phyloP scores from a whole-genome alignment of 176 grass and related monocot species.

The Panicum miliaceum region DNA sequence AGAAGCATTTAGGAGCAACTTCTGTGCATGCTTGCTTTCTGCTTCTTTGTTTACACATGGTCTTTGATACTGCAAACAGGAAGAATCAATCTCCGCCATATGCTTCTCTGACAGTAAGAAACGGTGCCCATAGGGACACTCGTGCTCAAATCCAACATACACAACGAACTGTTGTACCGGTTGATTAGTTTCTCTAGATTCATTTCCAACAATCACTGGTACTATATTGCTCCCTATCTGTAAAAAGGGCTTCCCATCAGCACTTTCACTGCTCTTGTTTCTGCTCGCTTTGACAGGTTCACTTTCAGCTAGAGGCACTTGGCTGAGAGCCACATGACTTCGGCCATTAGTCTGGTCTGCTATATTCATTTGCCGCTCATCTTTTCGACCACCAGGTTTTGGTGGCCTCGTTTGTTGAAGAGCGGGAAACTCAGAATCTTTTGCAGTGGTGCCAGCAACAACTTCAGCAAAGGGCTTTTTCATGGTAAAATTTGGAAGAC shows the following conservation, averaged over 20 bases:
- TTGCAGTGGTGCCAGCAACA: slow-evolving; percentile 72
- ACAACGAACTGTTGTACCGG: slow-evolving; percentile 52
- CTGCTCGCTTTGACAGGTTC: slow-evolving; percentile 37
- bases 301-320: slow-evolving; percentile 59
- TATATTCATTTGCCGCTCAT: slow-evolving; percentile 44
- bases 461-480: slow-evolving; percentile 97
- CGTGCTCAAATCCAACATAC: slow-evolving; percentile 88
- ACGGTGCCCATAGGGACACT: slow-evolving; percentile 87
- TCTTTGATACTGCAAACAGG: slow-evolving; percentile 46
- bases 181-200: slow-evolving; percentile 61
- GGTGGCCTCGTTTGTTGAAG: slow-evolving; percentile 66
- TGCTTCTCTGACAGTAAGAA: slow-evolving; percentile 87
- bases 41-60: slow-evolving; percentile 47
- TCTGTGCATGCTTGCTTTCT: slow-evolving; percentile 51
- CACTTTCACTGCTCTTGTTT: slow-evolving; percentile 42
- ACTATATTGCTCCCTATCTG: slow-evolving; percentile 90
- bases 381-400: slow-evolving; percentile 58
- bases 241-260: slow-evolving; percentile 61
- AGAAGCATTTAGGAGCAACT: slow-evolving; percentile 56
- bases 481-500: slow-evolving; percentile 84
- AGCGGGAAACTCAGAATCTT: slow-evolving; percentile 81
- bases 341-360: slow-evolving; percentile 56
- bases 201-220: slow-evolving; percentile 59
- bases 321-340: slow-evolving; percentile 40
- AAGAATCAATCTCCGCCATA: slow-evolving; percentile 66